Evolutionary conservation across 352 stramenopile genomes (phyloP), one percentile per base, ranked within the genome.

Genomic region (Phytophthora gonapodyides): DNA sequence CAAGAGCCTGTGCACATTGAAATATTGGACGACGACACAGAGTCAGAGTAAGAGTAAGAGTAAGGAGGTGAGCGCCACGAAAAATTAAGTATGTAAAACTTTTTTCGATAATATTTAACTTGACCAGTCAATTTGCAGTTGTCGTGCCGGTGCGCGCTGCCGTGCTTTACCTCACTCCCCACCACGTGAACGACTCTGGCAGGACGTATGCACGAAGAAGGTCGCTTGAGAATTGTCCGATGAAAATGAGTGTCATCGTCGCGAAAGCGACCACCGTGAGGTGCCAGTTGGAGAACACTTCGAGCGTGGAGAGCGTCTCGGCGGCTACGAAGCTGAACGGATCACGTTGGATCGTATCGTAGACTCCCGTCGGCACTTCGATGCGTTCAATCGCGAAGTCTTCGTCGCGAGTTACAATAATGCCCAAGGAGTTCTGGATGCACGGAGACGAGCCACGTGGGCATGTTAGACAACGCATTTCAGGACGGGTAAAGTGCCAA

Each of bases 321-420:
- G 84, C 83, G 40, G 86, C 87, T 30, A 96, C 84, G 48, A 96
- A 93, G 63, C 87, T 96, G 60, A 96, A 87, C 49, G 87, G 87
- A 43, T 96, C 87, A n/a, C 78, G 76, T 55, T 96, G 87, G 36
- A 96, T 87, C 57, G 82, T 93, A 40, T 76, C 67, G 63, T 93
- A 96, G 49, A 93, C 67, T n/a, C 65, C 71, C 15, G 73, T 64
- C 0, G 87, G 87, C 0, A 96, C 85, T 41, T 82, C 64, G 19
- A 94, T 75, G 3, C 61, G 68, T 43, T 82, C 73, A 24, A 93
- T 88, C 7, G 61, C 58, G 42, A 58, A 71, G 43, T 88, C 72
- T 31, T 88, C 80, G 36, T 83, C 73, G 17, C 74, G 76, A n/a
- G 68, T 69, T 21, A 93, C 73, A 31, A 66, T 64, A 35, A 93